Percentiles rank a stretch among this genome's conserved stretches.
phyloP scores from a whole-genome alignment of 2,329 filamentous ascomycete genomes.

The Monilinia vaccinii-corymbosi region DNA sequence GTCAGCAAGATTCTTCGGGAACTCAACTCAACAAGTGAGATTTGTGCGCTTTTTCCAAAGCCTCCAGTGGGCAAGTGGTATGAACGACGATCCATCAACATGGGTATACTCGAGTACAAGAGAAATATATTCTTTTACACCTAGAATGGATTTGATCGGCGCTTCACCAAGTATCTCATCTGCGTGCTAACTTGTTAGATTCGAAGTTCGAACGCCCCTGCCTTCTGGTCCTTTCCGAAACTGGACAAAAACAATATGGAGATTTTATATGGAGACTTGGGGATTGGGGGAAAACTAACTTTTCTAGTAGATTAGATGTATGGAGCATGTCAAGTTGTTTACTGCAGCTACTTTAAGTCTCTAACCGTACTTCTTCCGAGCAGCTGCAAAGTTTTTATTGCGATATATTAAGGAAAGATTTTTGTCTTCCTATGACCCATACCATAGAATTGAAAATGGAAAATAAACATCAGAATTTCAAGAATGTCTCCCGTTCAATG shows the following conservation, averaged over 20 bases:
- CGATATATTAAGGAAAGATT: not conserved
- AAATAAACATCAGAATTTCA: not conserved
- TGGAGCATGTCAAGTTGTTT: not conserved
- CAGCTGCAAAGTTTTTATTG: not conserved
- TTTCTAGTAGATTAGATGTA: not conserved
- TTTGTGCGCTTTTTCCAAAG: not conserved
- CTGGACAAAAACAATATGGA: not conserved
- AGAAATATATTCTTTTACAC: not conserved
- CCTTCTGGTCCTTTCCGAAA: not conserved
- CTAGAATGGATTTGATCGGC: not conserved
- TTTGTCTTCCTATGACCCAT: too few relatives aligned
- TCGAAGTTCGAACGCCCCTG: not conserved
- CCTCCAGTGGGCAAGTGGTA: not conserved
- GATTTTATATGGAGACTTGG: not conserved
- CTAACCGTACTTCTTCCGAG: not conserved
- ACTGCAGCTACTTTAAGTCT: not conserved
- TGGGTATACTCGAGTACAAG: not conserved
- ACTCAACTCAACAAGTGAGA: not conserved
- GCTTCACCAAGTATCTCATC: not conserved
- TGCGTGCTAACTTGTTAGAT: not conserved
- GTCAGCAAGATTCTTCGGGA: not conserved
- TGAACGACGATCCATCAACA: not conserved
- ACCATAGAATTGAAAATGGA: not conserved
- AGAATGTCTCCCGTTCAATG: not conserved
- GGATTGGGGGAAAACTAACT: slow-evolving; percentile 1